These are phyloP conservation scores for Scheffersomyces quercinus DNA, from an alignment of 1,139 yeast genomes.

Conservation along the genomic window DNA sequence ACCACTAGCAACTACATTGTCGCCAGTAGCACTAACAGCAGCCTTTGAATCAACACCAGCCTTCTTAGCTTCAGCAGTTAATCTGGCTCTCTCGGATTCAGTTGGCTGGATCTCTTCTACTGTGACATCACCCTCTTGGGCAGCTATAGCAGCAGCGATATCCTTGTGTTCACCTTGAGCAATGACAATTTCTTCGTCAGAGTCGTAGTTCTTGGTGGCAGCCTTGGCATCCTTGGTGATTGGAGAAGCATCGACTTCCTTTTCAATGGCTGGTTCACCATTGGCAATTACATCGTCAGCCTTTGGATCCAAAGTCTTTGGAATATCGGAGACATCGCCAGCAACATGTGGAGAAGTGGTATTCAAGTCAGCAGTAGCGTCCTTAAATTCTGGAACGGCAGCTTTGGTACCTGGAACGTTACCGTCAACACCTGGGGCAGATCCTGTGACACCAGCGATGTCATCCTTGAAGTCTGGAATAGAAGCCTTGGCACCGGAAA, in stretches of 20 bases:
- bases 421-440: not conserved
- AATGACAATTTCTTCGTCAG: conserved; percentile 38
- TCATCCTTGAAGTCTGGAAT: no score
- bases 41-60: conserved; percentile 13
- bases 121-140: conserved; percentile 40
- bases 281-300: conserved; percentile 10
- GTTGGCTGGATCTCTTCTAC: conserved; percentile 49
- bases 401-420: conserved; percentile 6
- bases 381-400: conserved; percentile 8
- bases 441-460: no score
- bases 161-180: conserved; percentile 36
- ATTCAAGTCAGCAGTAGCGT: conserved; percentile 2
- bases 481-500: no score
- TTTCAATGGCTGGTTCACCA: conserved; percentile 14
- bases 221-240: conserved; percentile 14
- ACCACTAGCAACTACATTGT: conserved; percentile 5
- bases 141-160: conserved; percentile 38
- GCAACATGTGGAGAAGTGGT: conserved; percentile 5
- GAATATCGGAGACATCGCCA: conserved; percentile 10
- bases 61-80: conserved; percentile 34
- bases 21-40: conserved; percentile 8
- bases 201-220: conserved; percentile 10
- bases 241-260: conserved; percentile 22
- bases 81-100: conserved; percentile 35
- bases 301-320: conserved; percentile 34